Base-by-base conservation (phyloP, 257 asterid genomes). In the Solanum medicagineum region DNA sequence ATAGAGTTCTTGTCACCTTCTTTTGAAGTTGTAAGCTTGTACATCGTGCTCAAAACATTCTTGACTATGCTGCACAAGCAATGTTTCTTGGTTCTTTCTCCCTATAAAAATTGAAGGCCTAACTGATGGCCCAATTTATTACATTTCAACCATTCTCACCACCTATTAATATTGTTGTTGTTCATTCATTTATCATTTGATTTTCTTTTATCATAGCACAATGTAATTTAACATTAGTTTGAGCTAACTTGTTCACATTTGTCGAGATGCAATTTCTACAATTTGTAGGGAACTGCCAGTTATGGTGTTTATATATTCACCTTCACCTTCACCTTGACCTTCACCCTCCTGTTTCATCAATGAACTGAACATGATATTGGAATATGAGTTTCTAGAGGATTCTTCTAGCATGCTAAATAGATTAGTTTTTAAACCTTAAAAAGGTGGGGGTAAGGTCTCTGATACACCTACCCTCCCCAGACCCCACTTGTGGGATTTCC, bases 171-270 rank as follows among this genome's bases (percentile, higher is more conserved):
- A 77, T 9, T 51, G 47, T 26, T 51, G n/a, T 77, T 42, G 7
- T 77, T 19, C 62, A 53, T 77, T 77, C 65, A 22, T 82, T 70
- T 80, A 88, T 87, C 79, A 54, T 87, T 77, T 59, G 81, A 40
- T 85, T 47, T 74, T 86, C 90, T 45, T 81, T 36, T 13, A 32
- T 20, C 47, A 36, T 73, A 73, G 22, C 16, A 12, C n/a, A 47
- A 47, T 47, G 56, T 44, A n/a, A 20, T 68, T 68, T 68, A 22
- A 36, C 81, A 44, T 44, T 44, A 44, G 8, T 73, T 22, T 11
- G 32, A 44, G 81, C 56, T 74, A 74, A 74, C 2, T 47, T 74
- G 5, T 45, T n/a, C 42, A 73, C 57, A 45, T 73, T 45, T 44
- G 3, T 44, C n/a, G 51, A 69, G 15, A 65, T 65, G 73, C 15